Evolutionary conservation across 1,139 yeast genomes (phyloP).

Genomic region (Martiniozyma asiatica): DNA sequence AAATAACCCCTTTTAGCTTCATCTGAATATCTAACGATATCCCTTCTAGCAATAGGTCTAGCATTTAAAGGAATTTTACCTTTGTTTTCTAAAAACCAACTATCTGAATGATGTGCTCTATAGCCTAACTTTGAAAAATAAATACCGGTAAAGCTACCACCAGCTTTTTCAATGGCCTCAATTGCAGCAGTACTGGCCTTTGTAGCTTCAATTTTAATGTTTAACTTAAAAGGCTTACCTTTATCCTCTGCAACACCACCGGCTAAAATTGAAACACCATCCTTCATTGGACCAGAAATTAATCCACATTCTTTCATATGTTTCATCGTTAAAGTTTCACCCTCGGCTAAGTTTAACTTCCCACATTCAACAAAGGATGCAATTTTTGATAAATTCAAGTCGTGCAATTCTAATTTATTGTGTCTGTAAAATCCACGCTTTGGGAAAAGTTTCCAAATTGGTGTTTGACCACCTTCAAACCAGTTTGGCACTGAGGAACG

Average conservation of each 20-base stretch:
- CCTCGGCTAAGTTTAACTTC: slow-evolving; percentile 51
- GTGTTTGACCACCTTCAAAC: slow-evolving; percentile 99
- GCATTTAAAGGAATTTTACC: slow-evolving; percentile 81
- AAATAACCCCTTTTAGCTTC: slow-evolving; percentile 69
- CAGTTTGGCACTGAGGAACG: slow-evolving; percentile 82
- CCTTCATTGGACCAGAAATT: slow-evolving; percentile 56
- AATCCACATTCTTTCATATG: slow-evolving; percentile 58
- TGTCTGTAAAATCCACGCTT: slow-evolving; percentile 61
- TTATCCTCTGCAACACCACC: slow-evolving; percentile 52
- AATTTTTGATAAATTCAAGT: slow-evolving; percentile 46
- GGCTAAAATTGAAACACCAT: slow-evolving; percentile 77
- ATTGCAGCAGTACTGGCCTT: slow-evolving; percentile 72
- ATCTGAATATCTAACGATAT: slow-evolving; percentile 66
- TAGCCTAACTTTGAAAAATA: slow-evolving; percentile 60
- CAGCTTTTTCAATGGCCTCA: slow-evolving; percentile 54
- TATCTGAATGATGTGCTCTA: slow-evolving; percentile 68
- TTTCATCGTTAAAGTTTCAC: slow-evolving; percentile 65
- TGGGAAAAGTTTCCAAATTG: slow-evolving; percentile 79
- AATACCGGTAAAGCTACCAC: slow-evolving; percentile 63
- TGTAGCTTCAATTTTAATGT: slow-evolving; percentile 68
- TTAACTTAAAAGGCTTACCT: slow-evolving; percentile 35
- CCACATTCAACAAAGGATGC: slow-evolving; percentile 55
- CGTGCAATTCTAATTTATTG: slow-evolving; percentile 36
- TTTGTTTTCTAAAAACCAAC: slow-evolving; percentile 49
- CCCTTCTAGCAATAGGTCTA: slow-evolving; percentile 75